Conservation (phyloP, 306 rosid genomes). For the Ammopiptanthus mongolicus region DNA sequence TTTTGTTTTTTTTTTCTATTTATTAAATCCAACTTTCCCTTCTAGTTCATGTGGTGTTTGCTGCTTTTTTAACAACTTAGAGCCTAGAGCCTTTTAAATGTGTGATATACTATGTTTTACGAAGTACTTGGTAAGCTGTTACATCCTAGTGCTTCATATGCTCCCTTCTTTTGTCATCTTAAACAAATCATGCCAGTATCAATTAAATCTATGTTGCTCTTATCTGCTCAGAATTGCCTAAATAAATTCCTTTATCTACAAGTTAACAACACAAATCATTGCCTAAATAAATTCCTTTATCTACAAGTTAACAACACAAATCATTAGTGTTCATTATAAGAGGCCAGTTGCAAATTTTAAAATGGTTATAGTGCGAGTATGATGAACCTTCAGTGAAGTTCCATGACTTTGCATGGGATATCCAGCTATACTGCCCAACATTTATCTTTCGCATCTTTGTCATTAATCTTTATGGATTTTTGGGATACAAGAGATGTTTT, state of each 20-base stretch:
- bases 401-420: background rate
- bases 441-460: background rate
- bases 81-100: background rate
- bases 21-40: background rate
- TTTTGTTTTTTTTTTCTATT: background rate
- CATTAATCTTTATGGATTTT: background rate
- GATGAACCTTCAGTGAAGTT: background rate
- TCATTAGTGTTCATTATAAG: background rate
- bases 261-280: background rate
- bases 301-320: background rate
- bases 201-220: background rate
- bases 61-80: slow-evolving; percentile 6
- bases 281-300: background rate
- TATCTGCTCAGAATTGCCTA: background rate
- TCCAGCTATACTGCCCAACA: background rate
- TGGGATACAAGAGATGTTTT: background rate
- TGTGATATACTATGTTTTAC: background rate
- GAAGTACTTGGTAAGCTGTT: slow-evolving; percentile 5
- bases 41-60: background rate
- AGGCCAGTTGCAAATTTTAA: background rate
- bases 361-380: background rate
- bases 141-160: background rate
- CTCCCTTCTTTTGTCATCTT: background rate
- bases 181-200: background rate
- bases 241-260: background rate